Evolutionary conservation across 1,139 yeast species (phyloP), one percentile per base, ranked within the genome.

Genomic region (Sugiyamaella grinbergsii): DNA sequence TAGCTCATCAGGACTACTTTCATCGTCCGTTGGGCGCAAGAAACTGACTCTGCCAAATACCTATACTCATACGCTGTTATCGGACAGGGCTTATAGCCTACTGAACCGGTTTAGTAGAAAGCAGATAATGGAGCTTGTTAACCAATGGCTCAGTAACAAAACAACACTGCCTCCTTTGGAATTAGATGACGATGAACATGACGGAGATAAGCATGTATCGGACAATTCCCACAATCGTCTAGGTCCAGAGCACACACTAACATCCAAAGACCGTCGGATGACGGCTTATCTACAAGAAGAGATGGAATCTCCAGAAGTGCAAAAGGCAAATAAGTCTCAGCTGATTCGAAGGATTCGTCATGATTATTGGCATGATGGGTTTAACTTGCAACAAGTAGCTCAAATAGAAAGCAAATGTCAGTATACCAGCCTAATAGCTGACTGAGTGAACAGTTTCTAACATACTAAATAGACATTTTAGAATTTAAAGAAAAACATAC

Each of bases 311-410:
- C 50, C 20, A 16, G 26, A 56, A 54, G 28, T 49, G 29, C 16
- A 65, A 62, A 32, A 51, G 64, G 1, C 36, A 7, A 37, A 76
- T 10, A 82, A 81, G 59, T 63, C 74, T 40, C 71, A 70, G 51
- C 60, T 82, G 10, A 69, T 82, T 2, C 83, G 81, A 53, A 68
- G 69, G 43, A 69, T 84, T 11, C 55, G 83, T 6, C 72, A 71
- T 34, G 81, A 81, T 29, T 80, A 73, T 61, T 86, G 90, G 82
- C 72, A 78, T 0, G 60, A 70, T 2, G 95, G 95, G 0, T 66
- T 86, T 44, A 85, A 83, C 58, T 66, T 85, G 5, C 72, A 81
- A 16, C 95, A 87, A 62, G 64, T 82, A 42, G 85, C 95, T 0
- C 91, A 85, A 57, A 69, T 85, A 6, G 95, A 87, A 59, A 79